Conservation (phyloP, 2,329 filamentous ascomycete genomes). For the Ophiosphaerella herpotricha region DNA sequence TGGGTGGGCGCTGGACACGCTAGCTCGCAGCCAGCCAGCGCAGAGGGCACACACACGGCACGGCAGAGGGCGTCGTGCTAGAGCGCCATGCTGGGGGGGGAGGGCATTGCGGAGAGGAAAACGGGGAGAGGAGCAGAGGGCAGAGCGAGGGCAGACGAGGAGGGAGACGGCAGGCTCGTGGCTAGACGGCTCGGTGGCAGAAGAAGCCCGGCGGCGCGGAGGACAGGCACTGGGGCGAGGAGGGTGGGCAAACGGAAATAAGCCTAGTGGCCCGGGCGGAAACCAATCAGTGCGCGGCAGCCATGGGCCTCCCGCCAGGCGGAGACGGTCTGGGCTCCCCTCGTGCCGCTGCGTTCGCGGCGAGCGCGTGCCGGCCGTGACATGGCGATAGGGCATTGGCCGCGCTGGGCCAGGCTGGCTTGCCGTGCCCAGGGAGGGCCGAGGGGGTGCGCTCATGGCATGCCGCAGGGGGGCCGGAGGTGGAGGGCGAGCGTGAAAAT, state of each 20-base stretch:
- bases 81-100: slow-evolving; percentile 13
- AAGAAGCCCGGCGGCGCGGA: neutral
- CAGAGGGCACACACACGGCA: slow-evolving; percentile 9
- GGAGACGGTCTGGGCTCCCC: too few species aligned
- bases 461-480: neutral
- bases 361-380: too few species aligned
- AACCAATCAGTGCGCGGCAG: too few species aligned
- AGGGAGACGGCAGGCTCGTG: neutral
- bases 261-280: too few species aligned
- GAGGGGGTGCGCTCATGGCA: neutral
- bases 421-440: neutral
- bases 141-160: slow-evolving; percentile 1
- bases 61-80: slow-evolving; percentile 3
- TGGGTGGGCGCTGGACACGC: slow-evolving; percentile 24
- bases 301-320: too few species aligned
- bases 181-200: neutral
- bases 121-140: slow-evolving; percentile 5
- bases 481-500: slow-evolving; percentile 7
- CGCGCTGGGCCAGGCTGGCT: too few species aligned
- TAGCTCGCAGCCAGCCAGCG: slow-evolving; percentile 21
- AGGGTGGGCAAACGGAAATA: too few species aligned
- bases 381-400: too few species aligned
- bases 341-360: too few species aligned
- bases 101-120: slow-evolving; percentile 2
- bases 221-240: neutral